Conservation (phyloP, 768 basidiomycete species). For the Leucosporidium yakuticum region DNA sequence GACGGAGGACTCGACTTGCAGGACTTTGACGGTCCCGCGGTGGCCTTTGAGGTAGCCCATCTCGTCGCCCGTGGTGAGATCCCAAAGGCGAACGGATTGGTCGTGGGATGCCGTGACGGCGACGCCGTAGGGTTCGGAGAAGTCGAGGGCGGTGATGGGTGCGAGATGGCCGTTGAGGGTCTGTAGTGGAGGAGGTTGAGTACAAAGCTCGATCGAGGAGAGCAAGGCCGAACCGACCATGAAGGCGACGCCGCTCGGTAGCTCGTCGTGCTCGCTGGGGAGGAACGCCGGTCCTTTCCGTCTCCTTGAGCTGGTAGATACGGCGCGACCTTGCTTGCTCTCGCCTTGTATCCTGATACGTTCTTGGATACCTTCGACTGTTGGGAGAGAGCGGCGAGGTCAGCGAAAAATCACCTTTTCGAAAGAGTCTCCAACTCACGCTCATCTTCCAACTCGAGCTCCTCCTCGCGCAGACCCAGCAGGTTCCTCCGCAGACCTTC, state of each 20-base stretch:
- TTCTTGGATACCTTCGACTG: slow-evolving; percentile 86
- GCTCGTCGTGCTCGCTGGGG: slow-evolving; percentile 92
- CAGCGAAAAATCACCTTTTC: not conserved
- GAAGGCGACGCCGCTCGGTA: slow-evolving; percentile 90
- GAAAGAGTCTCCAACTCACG: slow-evolving; percentile 51
- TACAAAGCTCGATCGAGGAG: no score
- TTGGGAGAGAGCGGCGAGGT: not conserved
- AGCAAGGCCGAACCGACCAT: slow-evolving; percentile 51
- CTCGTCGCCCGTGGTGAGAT: slow-evolving; percentile 80
- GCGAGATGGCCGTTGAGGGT: slow-evolving; percentile 73
- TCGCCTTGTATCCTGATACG: slow-evolving; percentile 49
- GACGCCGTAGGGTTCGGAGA: slow-evolving; percentile 92
- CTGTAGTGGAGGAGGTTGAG: slow-evolving; percentile 45
- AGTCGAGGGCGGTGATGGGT: slow-evolving; percentile 82
- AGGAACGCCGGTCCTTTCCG: slow-evolving; percentile 79
- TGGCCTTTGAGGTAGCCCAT: slow-evolving; percentile 71
- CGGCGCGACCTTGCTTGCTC: slow-evolving; percentile 3
- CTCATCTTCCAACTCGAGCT: slow-evolving; percentile 94
- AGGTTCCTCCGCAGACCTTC: slow-evolving; percentile 73
- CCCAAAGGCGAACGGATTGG: slow-evolving; percentile 85
- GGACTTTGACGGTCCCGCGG: slow-evolving; percentile 60
- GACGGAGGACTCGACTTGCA: slow-evolving; percentile 87
- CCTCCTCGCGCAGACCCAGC: slow-evolving; percentile 84
- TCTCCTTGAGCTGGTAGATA: slow-evolving; percentile 23
- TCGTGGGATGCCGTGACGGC: slow-evolving; percentile 79